Conservation (phyloP, 129 eudicot genomes). For the Logfia minima region DNA sequence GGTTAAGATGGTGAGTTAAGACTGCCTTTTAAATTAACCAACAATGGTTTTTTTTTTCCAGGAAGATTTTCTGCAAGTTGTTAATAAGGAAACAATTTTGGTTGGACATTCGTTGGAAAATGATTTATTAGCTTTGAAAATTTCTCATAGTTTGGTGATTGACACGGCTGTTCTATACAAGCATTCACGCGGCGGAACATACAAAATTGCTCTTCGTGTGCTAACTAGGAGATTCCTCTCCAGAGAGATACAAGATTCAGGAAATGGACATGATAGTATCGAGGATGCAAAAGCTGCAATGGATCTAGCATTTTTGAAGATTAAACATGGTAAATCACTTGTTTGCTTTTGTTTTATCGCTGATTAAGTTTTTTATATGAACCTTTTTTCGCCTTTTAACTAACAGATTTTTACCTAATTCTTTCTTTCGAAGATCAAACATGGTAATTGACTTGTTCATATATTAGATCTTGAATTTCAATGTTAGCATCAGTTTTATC, state of each 20-base stretch:
- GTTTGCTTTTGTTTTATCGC: background rate
- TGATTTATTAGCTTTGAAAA: constrained; percentile 81
- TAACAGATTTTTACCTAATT: background rate
- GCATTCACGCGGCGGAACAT: constrained; percentile 86
- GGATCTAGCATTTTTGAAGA: constrained; percentile 79
- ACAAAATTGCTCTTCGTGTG: constrained; percentile 87
- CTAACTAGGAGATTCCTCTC: constrained; percentile 69
- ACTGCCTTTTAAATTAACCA: constrained; percentile 2
- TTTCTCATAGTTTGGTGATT: constrained; percentile 73
- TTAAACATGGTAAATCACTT: constrained; percentile 59
- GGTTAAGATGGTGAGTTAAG: background rate
- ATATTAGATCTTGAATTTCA: background rate
- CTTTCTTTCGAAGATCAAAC: background rate
- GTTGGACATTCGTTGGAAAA: constrained; percentile 98
- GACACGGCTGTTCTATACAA: constrained; percentile 87
- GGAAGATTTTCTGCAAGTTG: constrained; percentile 74
- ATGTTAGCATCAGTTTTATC: background rate
- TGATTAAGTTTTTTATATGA: background rate
- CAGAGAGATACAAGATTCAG: constrained; percentile 86
- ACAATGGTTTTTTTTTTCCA: constrained; percentile 29
- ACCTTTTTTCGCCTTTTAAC: background rate
- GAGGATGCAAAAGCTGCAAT: constrained; percentile 97
- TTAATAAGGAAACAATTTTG: constrained; percentile 76
- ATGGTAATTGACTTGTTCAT: background rate
- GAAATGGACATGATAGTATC: constrained; percentile 82